Base-by-base conservation (phyloP, 164 flowering plant species). In the Nelumbo lutea region DNA sequence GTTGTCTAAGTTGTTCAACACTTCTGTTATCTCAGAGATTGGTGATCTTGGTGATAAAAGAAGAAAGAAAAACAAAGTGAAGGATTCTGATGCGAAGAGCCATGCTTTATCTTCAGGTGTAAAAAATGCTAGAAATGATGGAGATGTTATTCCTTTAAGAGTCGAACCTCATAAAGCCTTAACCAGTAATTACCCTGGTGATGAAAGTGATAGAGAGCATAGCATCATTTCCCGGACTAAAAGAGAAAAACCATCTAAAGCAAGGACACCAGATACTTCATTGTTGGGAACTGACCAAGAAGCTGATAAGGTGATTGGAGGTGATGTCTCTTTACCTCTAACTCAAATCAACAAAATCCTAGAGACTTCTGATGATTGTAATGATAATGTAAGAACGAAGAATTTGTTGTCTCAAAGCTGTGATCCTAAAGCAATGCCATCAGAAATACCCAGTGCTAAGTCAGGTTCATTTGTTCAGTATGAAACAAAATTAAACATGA, bases 31-130 rank as follows among this genome's bases (percentile, higher is more conserved):
- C 71, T 58, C 27, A 15, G 80, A 67, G 44, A 59, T 69, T 40
- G 45, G 3, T 11, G 75, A 72, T 44, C 53, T 77, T 62, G 61
- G 70, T 55, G 75, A 74, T 60, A 82, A 71, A 51, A 76, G 64
- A 67, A 77, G 27, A 51, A 79, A 64, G 69, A 84, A 79, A 73
- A 82, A 70, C 69, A 82, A 73, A 68, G 43, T 58, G 2, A 71
- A 74, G 74, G 68, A 52, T 50, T 66, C 70, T 51, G 75, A 52
- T 51, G 67, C 68, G 44, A 71, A 38, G 67, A 48, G 47, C 41
- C 59, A 69, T 42, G 69, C 53, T 7, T 11, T 43, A 43, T 9
- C 47, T 9, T 57, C 73, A 42, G 72, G 67, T 9, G 62, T 55
- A 38, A 62, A 74, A 40, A 55, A 64, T 68, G 38, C 38, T 56